Base-by-base conservation (phyloP, 768 basidiomycete species). In the Galerina marginata region DNA sequence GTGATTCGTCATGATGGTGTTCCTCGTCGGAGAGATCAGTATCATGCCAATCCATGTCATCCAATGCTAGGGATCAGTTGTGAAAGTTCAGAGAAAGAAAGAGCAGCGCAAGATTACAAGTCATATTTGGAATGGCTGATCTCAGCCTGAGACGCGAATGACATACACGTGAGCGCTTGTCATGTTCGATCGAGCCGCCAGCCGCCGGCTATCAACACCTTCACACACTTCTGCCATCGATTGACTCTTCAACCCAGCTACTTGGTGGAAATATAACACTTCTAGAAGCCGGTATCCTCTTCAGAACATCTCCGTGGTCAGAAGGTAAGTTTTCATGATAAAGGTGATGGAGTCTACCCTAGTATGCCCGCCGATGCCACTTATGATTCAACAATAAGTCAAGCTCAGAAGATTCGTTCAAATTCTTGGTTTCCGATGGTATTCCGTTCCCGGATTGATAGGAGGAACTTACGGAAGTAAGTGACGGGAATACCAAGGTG, bases 11-110 rank as follows among this genome's bases (percentile, higher is more conserved):
- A 47, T 67, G 64, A 14, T 71, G 72, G 20, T 71, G 65, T 43
- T 87, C 86, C 56, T 87, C 86, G 36, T 88, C 86, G 23, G 87
- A 87, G 51, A 74, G 78, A 43, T 88, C 87, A 4, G 86, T 85
- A 63, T 86, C 86, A 59, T 77, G 81, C 83, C 83, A 87, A 26
- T 82, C 81, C 83, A 84, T 84, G 52, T 38, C 67, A 58, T 46
- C 58, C 60, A 55, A 62, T 52, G 63, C 59, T 60, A 63, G 54
- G 65, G 59, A 46, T 61, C 45, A 49, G 56, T 61, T 50, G 60
- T 67, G 68, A 64, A 64, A 60, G 61, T 65, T 43, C 16, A 51
- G 57, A 64, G 58, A 61, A 65, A 63, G 62, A 61, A 61, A 63
- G 49, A 44, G 33, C 58, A 45, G 38, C n/a, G 38, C 4, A 54